A percentile compares a stretch with the other conserved stretches of the same genome.
phyloP scores from a whole-genome alignment of 2,329 filamentous ascomycete genomes.

The Clarireedia homoeocarpa region DNA sequence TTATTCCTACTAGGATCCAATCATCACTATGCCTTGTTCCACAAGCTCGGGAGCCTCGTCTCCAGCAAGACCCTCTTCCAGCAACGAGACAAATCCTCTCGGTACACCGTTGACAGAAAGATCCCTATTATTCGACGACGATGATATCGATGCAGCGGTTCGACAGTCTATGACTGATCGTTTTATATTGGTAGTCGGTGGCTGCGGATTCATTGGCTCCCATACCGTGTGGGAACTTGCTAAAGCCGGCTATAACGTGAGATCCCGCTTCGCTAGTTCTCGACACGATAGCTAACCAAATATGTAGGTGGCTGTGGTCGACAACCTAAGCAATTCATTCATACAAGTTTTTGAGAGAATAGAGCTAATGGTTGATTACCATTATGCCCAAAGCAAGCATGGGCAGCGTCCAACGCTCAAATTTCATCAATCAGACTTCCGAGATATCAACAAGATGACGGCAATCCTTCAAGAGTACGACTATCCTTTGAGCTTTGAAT shows the following conservation, averaged over 20 bases:
- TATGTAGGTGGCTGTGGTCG: conserved; percentile 31
- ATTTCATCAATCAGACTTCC: conserved; percentile 25
- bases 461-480: conserved; percentile 21
- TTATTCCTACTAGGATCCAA: conserved; percentile 9
- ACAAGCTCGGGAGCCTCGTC: conserved; percentile 19
- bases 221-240: conserved; percentile 42
- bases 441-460: conserved; percentile 20
- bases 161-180: conserved; percentile 10
- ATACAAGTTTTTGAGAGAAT: conserved; percentile 18
- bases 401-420: conserved; percentile 20
- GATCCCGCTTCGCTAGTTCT: background rate
- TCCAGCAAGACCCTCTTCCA: conserved; percentile 14
- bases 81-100: conserved; percentile 16
- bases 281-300: conserved; percentile 1
- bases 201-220: conserved; percentile 42
- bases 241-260: conserved; percentile 38
- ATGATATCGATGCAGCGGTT: conserved; percentile 17
- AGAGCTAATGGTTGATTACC: conserved; percentile 15
- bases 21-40: conserved; percentile 12
- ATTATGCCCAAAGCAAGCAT: conserved; percentile 15
- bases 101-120: conserved; percentile 21
- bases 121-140: conserved; percentile 19
- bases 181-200: conserved; percentile 37
- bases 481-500: conserved; percentile 7
- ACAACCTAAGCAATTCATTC: conserved; percentile 32